Base-by-base conservation (phyloP, 768 basidiomycete genomes). In the Scleroderma bovista region DNA sequence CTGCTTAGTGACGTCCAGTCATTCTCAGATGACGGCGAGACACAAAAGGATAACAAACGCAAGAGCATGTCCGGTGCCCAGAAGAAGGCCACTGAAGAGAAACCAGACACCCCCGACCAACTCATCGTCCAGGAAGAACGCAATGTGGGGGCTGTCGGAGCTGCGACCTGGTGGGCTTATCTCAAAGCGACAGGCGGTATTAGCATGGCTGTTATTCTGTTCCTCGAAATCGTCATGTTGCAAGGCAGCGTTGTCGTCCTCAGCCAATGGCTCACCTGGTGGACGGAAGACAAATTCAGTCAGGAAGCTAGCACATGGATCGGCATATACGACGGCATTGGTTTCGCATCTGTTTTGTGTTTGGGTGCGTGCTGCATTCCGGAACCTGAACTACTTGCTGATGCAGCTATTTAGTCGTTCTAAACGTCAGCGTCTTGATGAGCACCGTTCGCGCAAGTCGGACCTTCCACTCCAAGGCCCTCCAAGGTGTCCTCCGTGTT, bases 241-340 rank as follows among this genome's bases (percentile, higher is more conserved):
- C 64, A 66, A 56, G 53, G 54, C 17, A 57, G 60, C 29, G 49
- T 52, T 24, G 46, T 65, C 43, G 46, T 65, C 29, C 51, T 65
- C 31, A 60, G 32, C 44, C 63, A 65, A 44, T 65, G 64, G 64
- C 57, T 65, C 24, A 63, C 62, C 37, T 65, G 64, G 64, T 66
- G 64, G 64, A 51, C 64, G 22, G 54, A 57, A 44, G 54, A 61
- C 26, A 53, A 49, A 12, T 65, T 51, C 26, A 53, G 61, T 37
- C 60, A 57, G 42, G 57, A 59, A n/a, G 59, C 60, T 26, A 23
- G 40, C 22, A 51, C 47, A 37, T 65, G 64, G 64, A 65, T 66
- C 33, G 64, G 61, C 22, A 61, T 61, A 22, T 65, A 65, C 36
- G 34, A 66, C 31, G 64, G 60, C 31, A 64, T 66, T 22, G 62